These are phyloP conservation scores for Auricularia sp. DNA, from an alignment of 768 basidiomycete species.

Conservation along the genomic window DNA sequence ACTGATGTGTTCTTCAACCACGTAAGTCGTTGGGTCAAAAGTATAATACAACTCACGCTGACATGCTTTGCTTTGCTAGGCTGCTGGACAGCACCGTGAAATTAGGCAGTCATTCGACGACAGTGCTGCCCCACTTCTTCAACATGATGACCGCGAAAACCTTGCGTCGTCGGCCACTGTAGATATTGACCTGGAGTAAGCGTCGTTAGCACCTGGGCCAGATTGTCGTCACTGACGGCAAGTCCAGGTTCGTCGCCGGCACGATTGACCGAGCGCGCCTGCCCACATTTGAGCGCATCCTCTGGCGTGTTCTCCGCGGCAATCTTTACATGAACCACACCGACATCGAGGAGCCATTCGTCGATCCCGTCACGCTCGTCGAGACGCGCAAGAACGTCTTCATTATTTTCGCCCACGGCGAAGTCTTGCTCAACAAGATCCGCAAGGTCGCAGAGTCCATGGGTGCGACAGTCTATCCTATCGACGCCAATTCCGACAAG, in stretches of 20 bases:
- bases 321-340: conserved; percentile 99
- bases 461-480: conserved; percentile 93
- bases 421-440: conserved; percentile 87
- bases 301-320: conserved; percentile 95
- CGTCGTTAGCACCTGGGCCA: conserved; percentile 3
- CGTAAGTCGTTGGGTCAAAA: conserved; percentile 30
- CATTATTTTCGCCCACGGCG: conserved; percentile 98
- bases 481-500: conserved; percentile 89
- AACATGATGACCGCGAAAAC: conserved; percentile 77
- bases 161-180: conserved; percentile 39
- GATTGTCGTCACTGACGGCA: conserved; percentile 1
- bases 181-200: conserved; percentile 85
- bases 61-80: conserved; percentile 32
- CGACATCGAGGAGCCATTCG: conserved; percentile 87
- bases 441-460: conserved; percentile 98
- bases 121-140: conserved; percentile 78
- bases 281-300: conserved; percentile 89
- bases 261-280: conserved; percentile 90
- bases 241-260: conserved; percentile 80
- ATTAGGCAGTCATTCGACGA: conserved; percentile 89
- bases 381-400: conserved; percentile 97
- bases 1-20: conserved; percentile 94
- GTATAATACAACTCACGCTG: background rate
- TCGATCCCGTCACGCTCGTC: conserved; percentile 70
- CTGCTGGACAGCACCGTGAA: conserved; percentile 65